phyloP scores from a whole-genome alignment of 371 early-diverging fungal species.

The Apophysomyces sp. region DNA sequence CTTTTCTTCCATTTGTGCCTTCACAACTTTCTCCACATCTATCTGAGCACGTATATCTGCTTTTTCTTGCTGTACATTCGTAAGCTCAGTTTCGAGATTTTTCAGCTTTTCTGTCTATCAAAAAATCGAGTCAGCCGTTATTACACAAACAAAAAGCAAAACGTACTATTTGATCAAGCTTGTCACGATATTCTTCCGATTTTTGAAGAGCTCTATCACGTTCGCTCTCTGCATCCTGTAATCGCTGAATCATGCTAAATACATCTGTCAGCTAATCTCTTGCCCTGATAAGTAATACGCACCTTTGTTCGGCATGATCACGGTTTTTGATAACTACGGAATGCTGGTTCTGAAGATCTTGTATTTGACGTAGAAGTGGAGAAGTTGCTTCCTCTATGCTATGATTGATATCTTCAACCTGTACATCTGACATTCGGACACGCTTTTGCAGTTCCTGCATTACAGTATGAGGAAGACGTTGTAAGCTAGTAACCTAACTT shows the following conservation, averaged over 20 bases:
- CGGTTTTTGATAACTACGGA: slow-evolving; percentile 54
- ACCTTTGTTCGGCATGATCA: slow-evolving; percentile 67
- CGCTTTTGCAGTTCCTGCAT: slow-evolving; percentile 51
- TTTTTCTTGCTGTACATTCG: slow-evolving; percentile 21
- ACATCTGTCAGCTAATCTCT: not conserved
- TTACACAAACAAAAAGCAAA: not conserved
- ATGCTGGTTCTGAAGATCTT: slow-evolving; percentile 68
- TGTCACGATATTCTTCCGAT: slow-evolving; percentile 19
- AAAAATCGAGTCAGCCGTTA: not conserved
- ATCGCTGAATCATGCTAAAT: slow-evolving; percentile 40
- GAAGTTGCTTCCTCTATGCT: slow-evolving; percentile 57
- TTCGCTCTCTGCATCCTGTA: slow-evolving; percentile 51
- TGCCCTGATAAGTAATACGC: not conserved
- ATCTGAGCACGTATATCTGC: slow-evolving; percentile 19
- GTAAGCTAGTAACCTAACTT: slow-evolving; percentile 3
- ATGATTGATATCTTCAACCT: slow-evolving; percentile 57
- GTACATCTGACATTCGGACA: slow-evolving; percentile 59
- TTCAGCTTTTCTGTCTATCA: slow-evolving; percentile 14
- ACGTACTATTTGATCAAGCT: slow-evolving; percentile 22
- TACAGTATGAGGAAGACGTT: not conserved
- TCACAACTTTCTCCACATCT: slow-evolving; percentile 20
- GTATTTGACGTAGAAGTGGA: slow-evolving; percentile 70
- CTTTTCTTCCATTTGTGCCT: slow-evolving; percentile 26
- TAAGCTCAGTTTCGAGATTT: slow-evolving; percentile 25
- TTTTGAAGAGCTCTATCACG: slow-evolving; percentile 27